phyloP scores from a whole-genome alignment of 2,329 filamentous ascomycete species.

The Sporothrix mexicana region DNA sequence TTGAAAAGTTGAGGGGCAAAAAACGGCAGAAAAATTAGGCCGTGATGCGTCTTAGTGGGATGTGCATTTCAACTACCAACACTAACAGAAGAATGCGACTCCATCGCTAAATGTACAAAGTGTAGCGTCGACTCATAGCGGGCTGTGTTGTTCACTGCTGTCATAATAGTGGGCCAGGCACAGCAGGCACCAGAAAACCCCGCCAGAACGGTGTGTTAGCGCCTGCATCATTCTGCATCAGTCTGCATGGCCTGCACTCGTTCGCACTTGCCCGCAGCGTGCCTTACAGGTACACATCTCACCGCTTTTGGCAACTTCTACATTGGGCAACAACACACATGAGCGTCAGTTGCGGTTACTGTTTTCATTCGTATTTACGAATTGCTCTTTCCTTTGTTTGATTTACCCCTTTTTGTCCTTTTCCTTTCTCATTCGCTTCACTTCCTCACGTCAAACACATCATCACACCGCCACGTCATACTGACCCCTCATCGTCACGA shows the following conservation, averaged over 20 bases:
- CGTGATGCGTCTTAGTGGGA: constrained; percentile 24
- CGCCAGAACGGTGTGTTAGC: constrained; percentile 13
- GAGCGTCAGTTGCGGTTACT: constrained; percentile 5
- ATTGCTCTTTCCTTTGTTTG: not conserved
- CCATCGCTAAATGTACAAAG: too few species aligned
- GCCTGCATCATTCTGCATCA: not conserved
- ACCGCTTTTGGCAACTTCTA: constrained; percentile 22
- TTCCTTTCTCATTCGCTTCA: too few species aligned
- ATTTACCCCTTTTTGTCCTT: not conserved
- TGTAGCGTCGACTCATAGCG: not conserved
- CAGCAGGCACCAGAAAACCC: constrained; percentile 26
- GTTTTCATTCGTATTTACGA: not conserved
- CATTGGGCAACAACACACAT: constrained; percentile 24
- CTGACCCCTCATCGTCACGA: constrained; percentile 1
- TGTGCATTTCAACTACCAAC: not conserved
- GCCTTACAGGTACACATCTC: constrained; percentile 7
- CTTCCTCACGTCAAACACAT: not conserved
- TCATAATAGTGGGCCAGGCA: not conserved
- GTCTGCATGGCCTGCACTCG: not conserved
- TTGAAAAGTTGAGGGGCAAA: constrained; percentile 1
- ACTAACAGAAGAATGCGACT: too few species aligned
- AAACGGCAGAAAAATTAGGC: constrained; percentile 27
- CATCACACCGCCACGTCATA: constrained; percentile 7
- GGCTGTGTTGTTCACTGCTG: not conserved
- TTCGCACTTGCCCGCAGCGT: not conserved